These are phyloP conservation scores for Tremella mesenterica DNA, from an alignment of 768 basidiomycete species.

Conservation along the genomic window DNA sequence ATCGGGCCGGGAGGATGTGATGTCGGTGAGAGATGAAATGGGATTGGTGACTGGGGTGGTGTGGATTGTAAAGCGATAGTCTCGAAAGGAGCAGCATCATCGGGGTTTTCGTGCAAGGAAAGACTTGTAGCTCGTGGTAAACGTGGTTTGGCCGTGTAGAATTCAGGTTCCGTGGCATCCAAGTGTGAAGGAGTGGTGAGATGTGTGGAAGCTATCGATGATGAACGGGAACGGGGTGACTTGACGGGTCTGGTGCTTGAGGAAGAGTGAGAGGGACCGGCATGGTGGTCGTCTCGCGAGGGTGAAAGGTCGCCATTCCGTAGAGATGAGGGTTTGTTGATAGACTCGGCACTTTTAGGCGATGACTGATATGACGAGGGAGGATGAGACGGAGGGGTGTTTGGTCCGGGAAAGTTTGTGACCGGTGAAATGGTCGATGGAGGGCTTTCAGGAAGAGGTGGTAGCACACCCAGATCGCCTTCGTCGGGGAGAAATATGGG, in stretches of 20 bases:
- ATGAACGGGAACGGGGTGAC: not conserved
- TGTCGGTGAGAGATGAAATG: conserved; percentile 10
- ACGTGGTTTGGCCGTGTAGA: not conserved
- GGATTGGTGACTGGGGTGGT: conserved; percentile 5
- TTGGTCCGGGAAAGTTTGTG: no score
- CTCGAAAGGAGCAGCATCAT: conserved; percentile 10
- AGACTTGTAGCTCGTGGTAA: not conserved
- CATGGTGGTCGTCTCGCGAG: no score
- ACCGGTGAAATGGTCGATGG: no score
- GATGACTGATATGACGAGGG: no score
- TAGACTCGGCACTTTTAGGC: no score
- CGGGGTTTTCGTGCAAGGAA: not conserved
- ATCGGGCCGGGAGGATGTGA: not conserved
- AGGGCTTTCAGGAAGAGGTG: no score
- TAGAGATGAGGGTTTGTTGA: no score
- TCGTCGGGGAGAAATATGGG: no score
- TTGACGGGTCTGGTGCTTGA: not conserved
- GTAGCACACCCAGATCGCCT: no score
- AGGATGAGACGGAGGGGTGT: no score
- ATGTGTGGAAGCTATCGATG: not conserved
- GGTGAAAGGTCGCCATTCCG: no score
- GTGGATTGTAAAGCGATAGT: conserved; percentile 12
- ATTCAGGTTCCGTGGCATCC: not conserved
- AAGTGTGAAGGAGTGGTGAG: no score
- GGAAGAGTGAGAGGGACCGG: not conserved